Conservation (phyloP, 805 yeast genomes). For the Ogataea trehalophila region DNA sequence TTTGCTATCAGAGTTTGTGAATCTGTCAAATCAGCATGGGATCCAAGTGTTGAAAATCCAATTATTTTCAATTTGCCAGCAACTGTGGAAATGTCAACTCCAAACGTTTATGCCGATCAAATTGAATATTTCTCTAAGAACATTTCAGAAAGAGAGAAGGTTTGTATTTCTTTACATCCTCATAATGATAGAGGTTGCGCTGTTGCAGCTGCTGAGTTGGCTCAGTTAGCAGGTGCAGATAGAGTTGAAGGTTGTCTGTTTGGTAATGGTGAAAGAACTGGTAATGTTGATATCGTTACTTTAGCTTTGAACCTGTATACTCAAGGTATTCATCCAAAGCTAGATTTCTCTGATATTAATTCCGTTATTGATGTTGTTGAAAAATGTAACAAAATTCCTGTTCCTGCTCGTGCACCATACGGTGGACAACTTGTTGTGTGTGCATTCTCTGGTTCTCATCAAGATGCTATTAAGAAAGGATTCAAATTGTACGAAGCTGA, state of each 20-base stretch:
- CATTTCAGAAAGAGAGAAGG: slow-evolving; percentile 60
- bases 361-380: slow-evolving; percentile 70
- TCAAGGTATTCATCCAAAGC: slow-evolving; percentile 66
- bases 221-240: slow-evolving; percentile 81
- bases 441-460: slow-evolving; percentile 84
- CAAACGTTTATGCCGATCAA: slow-evolving; percentile 81
- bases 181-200: slow-evolving; percentile 87
- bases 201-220: slow-evolving; percentile 84
- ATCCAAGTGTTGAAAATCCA: slow-evolving; percentile 57
- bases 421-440: slow-evolving; percentile 81
- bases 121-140: slow-evolving; percentile 65
- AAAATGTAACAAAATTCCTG: slow-evolving; percentile 75
- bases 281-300: slow-evolving; percentile 79
- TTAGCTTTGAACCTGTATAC: slow-evolving; percentile 73
- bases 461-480: slow-evolving; percentile 85
- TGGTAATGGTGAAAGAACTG: slow-evolving; percentile 86
- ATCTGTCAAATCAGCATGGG: slow-evolving; percentile 74
- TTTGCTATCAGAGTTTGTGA: slow-evolving; percentile 64
- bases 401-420: slow-evolving; percentile 74
- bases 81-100: slow-evolving; percentile 77
- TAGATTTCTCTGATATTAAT: slow-evolving; percentile 66
- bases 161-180: slow-evolving; percentile 74
- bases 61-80: slow-evolving; percentile 82
- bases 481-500: slow-evolving; percentile 46
- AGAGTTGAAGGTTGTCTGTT: slow-evolving; percentile 82